Conservation (phyloP, 139 green algal species). For the Zygnema circumcarinatum region DNA sequence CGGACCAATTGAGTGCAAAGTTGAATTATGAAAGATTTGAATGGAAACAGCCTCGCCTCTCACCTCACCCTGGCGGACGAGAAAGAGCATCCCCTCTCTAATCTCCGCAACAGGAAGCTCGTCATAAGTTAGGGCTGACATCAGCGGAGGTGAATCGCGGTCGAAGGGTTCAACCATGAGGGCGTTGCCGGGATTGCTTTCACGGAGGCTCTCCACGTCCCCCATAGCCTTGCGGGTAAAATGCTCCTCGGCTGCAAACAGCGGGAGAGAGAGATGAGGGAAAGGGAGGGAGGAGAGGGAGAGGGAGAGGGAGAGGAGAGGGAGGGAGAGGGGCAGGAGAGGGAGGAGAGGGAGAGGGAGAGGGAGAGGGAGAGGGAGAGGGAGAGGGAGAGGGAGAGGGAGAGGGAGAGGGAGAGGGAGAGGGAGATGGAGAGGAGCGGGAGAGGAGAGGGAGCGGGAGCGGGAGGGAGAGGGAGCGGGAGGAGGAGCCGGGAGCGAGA, state of each 20-base stretch:
- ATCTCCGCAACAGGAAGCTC: conserved; percentile 40
- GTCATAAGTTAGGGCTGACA: background rate
- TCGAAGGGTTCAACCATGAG: conserved; percentile 33
- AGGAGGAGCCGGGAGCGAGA: background rate
- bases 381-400: background rate
- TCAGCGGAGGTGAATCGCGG: background rate
- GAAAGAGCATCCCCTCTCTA: conserved; percentile 15
- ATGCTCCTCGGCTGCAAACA: conserved; percentile 45
- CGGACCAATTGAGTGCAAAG: no score
- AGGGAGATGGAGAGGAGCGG: background rate
- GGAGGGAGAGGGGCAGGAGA: conserved; percentile 13
- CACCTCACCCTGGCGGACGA: conserved; percentile 50
- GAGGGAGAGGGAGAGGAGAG: conserved; percentile 35
- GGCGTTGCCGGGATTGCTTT: conserved; percentile 36
- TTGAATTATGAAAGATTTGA: no score
- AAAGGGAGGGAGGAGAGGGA: background rate
- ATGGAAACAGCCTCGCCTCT: no score
- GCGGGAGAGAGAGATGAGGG: background rate
- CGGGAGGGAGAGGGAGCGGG: background rate
- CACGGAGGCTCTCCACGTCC: conserved; percentile 27
- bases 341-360: background rate
- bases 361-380: background rate
- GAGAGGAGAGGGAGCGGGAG: background rate
- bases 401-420: background rate
- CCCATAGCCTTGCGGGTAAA: conserved; percentile 37